Conservation (phyloP, 108 stramenopile genomes). For the Conticribra weissflogii region DNA sequence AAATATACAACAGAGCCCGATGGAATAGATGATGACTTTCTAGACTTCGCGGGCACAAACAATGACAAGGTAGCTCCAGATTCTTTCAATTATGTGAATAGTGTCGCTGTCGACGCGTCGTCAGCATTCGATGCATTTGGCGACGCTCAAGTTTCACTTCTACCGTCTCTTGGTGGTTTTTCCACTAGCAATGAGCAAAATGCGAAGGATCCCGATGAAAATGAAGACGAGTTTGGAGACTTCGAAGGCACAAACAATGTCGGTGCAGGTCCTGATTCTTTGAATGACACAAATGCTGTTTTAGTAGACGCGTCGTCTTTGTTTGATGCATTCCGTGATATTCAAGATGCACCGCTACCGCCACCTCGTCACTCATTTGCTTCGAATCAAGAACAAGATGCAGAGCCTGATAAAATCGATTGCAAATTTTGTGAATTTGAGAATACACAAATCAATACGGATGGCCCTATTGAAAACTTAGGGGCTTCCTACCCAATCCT, state of each 20-base stretch:
- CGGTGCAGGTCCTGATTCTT: background rate
- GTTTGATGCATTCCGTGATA: too few species aligned
- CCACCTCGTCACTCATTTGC: too few species aligned
- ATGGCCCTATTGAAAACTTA: too few species aligned
- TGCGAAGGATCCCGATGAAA: background rate
- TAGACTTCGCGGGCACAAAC: slow-evolving; percentile 23
- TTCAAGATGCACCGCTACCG: too few species aligned
- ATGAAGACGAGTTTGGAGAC: slow-evolving; percentile 50
- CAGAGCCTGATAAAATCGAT: too few species aligned
- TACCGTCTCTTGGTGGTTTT: slow-evolving; percentile 27
- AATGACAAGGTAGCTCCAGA: background rate
- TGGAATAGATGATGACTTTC: slow-evolving; percentile 27
- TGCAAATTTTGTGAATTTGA: too few species aligned
- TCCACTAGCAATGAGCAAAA: slow-evolving; percentile 21
- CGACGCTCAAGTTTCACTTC: slow-evolving; percentile 32
- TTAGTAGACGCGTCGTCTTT: background rate
- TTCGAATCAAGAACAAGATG: too few species aligned
- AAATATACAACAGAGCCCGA: background rate
- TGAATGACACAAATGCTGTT: background rate
- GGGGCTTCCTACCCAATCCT: too few species aligned
- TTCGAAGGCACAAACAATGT: slow-evolving; percentile 27
- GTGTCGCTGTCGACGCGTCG: background rate
- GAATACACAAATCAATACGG: too few species aligned
- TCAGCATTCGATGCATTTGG: slow-evolving; percentile 44
- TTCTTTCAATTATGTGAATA: too few species aligned